Evolutionary conservation across 345 rosid genomes (phyloP).

Genomic region (Moricandia moricandioides): DNA sequence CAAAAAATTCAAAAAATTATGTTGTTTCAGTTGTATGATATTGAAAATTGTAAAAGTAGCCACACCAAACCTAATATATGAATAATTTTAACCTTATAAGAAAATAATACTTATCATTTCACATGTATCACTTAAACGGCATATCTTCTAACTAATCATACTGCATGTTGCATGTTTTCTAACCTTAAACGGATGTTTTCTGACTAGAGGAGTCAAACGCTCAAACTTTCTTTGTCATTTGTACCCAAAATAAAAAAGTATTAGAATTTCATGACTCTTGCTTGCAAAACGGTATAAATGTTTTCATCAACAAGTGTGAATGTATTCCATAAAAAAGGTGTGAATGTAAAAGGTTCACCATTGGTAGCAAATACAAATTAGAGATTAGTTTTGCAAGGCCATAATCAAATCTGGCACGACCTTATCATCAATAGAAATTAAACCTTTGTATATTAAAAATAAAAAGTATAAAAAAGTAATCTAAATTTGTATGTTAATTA

Average conservation of each 20-base stretch:
- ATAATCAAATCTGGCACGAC: constrained; percentile 14
- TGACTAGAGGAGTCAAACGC: neutral
- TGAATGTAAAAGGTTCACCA: constrained; percentile 19
- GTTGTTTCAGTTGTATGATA: neutral
- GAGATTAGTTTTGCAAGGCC: constrained; percentile 2
- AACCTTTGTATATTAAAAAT: neutral
- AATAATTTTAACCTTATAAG: too few relatives aligned
- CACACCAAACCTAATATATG: neutral
- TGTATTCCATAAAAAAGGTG: constrained; percentile 16
- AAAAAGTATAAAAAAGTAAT: too few relatives aligned
- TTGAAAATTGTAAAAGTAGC: neutral
- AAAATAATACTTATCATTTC: neutral
- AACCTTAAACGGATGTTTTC: neutral
- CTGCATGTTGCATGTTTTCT: neutral
- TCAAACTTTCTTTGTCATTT: neutral
- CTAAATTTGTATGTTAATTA: too few relatives aligned
- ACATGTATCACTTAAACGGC: neutral
- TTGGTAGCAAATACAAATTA: neutral
- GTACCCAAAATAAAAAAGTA: neutral
- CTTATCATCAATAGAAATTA: constrained; percentile 15
- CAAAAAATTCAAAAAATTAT: neutral
- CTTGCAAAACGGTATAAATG: constrained; percentile 5
- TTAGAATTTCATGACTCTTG: neutral
- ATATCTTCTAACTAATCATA: neutral
- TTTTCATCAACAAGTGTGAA: constrained; percentile 25